These are phyloP conservation scores for Hyphopichia burtonii DNA, from an alignment of 1,139 yeast species.

Conservation along the genomic window DNA sequence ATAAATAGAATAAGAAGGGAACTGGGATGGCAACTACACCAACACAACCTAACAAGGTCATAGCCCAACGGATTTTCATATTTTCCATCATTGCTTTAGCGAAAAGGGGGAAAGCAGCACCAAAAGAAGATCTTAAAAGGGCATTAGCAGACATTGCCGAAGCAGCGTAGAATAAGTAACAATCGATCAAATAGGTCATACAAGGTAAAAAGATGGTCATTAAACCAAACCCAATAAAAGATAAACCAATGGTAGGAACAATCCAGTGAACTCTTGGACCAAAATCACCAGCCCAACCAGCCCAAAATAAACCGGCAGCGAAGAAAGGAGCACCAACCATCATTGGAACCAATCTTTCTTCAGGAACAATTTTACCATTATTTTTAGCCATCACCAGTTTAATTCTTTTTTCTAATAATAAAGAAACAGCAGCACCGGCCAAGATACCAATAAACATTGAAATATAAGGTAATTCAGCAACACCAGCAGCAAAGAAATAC, in stretches of 20 bases:
- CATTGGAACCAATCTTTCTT: slow-evolving; percentile 69
- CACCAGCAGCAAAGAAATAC: slow-evolving; percentile 51
- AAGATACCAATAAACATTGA: slow-evolving; percentile 58
- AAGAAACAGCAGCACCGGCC: slow-evolving; percentile 43
- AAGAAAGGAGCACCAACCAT: slow-evolving; percentile 60
- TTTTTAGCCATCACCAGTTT: slow-evolving; percentile 37
- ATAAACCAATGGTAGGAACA: slow-evolving; percentile 67
- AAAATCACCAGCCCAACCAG: slow-evolving; percentile 77
- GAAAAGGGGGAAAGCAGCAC: slow-evolving; percentile 51
- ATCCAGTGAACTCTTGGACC: slow-evolving; percentile 67
- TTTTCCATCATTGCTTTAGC: slow-evolving; percentile 68
- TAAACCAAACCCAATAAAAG: slow-evolving; percentile 69
- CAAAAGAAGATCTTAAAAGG: slow-evolving; percentile 62
- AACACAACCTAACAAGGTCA: slow-evolving; percentile 70
- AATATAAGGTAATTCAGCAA: slow-evolving; percentile 56
- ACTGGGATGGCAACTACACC: slow-evolving; percentile 65
- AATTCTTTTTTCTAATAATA: slow-evolving; percentile 18
- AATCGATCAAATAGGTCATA: slow-evolving; percentile 71
- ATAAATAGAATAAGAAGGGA: slow-evolving; percentile 67
- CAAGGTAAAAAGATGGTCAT: slow-evolving; percentile 70
- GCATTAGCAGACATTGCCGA: slow-evolving; percentile 90
- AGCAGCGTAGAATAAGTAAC: slow-evolving; percentile 73
- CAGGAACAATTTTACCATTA: slow-evolving; percentile 63
- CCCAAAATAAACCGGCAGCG: slow-evolving; percentile 74
- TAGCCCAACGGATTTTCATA: slow-evolving; percentile 83